Evolutionary conservation across 2,329 filamentous ascomycete genomes (phyloP).

Genomic region (Diaporthe nobilis): DNA sequence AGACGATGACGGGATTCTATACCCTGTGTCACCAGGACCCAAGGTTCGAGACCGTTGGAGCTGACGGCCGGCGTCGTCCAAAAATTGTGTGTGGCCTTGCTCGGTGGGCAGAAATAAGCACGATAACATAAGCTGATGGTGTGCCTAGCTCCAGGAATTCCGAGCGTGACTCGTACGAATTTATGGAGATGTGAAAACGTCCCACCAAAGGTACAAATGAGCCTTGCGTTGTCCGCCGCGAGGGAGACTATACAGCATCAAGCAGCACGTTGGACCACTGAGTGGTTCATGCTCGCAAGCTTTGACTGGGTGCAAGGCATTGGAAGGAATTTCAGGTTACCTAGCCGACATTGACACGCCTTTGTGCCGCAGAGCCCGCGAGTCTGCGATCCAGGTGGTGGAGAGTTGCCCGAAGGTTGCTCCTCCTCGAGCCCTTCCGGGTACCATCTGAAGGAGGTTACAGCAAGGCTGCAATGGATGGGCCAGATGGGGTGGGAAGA

Average conservation of each 20-base stretch:
- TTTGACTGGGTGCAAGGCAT: neutral
- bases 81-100: neutral
- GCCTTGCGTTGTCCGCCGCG: neutral
- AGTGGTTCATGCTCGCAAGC: neutral
- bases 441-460: conserved; percentile 11
- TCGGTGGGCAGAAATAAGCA: conserved; percentile 17
- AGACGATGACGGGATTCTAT: conserved; percentile 30
- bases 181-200: neutral
- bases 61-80: conserved; percentile 28
- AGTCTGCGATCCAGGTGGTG: conserved; percentile 19
- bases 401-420: conserved; percentile 11
- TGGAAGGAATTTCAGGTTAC: neutral
- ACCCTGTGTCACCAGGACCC: conserved; percentile 10
- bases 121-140: conserved; percentile 26
- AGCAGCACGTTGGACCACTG: neutral
- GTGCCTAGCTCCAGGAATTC: neutral
- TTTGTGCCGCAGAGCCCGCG: neutral
- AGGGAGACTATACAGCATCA: neutral
- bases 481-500: conserved; percentile 1
- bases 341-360: neutral
- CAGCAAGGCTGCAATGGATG: conserved; percentile 31
- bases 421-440: neutral
- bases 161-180: neutral
- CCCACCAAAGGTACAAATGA: neutral
- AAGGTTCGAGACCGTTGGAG: conserved; percentile 2